Evolutionary conservation across 495 filamentous ascomycete genomes (phyloP).

Genomic region (Neohortaea acidophila): DNA sequence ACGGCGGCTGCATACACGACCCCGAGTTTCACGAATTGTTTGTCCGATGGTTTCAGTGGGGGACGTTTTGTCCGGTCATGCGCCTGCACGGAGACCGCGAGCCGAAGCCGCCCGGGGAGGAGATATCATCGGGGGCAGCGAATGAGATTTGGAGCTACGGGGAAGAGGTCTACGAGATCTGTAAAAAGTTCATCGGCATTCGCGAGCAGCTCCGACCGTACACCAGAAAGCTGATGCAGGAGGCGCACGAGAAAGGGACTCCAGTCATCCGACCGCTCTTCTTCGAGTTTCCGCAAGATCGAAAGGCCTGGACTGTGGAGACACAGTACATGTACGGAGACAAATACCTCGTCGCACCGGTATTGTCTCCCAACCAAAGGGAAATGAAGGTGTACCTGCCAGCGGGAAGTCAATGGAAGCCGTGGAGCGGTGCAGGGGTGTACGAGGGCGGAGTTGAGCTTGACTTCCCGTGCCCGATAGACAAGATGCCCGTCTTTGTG

Average conservation of each 20-base stretch:
- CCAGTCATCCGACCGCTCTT: slow-evolving; percentile 43
- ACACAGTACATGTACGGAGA: slow-evolving; percentile 41
- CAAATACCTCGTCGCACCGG: slow-evolving; percentile 38
- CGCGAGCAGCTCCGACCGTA: slow-evolving; percentile 40
- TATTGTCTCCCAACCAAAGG: slow-evolving; percentile 31
- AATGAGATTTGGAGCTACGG: slow-evolving; percentile 50
- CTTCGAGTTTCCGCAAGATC: slow-evolving; percentile 40
- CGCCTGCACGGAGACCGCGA: slow-evolving; percentile 44
- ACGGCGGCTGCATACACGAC: slow-evolving; percentile 39
- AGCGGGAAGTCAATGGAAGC: slow-evolving; percentile 30
- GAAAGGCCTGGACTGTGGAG: slow-evolving; percentile 34
- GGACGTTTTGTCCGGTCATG: slow-evolving; percentile 45
- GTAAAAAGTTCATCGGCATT: slow-evolving; percentile 38
- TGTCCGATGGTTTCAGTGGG: slow-evolving; percentile 48
- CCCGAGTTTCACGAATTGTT: slow-evolving; percentile 42
- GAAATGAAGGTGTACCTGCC: slow-evolving; percentile 35
- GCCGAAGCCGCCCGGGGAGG: slow-evolving; percentile 19
- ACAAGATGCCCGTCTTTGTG: slow-evolving; percentile 36
- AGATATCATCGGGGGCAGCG: slow-evolving; percentile 21
- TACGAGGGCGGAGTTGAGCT: slow-evolving; percentile 28
- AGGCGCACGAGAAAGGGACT: slow-evolving; percentile 38
- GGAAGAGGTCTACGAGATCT: slow-evolving; percentile 38
- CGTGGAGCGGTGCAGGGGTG: slow-evolving; percentile 22
- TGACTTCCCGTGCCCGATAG: slow-evolving; percentile 33
- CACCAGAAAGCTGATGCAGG: slow-evolving; percentile 35